A percentile compares a stretch with the other conserved stretches of the same genome.
Evolutionary conservation across 768 basidiomycete species (phyloP).

Genomic region (Suillus brevipes): DNA sequence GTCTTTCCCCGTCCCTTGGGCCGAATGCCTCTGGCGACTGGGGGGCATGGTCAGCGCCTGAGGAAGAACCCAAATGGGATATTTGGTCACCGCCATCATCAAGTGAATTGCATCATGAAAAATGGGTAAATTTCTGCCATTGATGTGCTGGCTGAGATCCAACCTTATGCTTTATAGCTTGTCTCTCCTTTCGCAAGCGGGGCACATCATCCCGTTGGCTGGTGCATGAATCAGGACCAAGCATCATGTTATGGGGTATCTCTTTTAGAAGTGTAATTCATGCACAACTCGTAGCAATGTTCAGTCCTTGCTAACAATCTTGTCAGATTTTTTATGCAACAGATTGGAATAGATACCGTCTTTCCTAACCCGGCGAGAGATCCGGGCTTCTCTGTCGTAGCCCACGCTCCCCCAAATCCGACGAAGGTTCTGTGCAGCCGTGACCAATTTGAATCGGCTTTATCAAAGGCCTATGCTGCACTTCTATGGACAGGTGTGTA

Average conservation of each 20-base stretch:
- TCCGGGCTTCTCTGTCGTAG: not conserved
- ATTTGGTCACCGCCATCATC: conserved; percentile 10
- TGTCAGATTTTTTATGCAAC: conserved; percentile 1
- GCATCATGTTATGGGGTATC: conserved; percentile 2
- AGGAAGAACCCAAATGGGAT: conserved; percentile 7
- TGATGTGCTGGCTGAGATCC: not conserved
- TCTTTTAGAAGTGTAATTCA: not conserved
- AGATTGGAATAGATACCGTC: not conserved
- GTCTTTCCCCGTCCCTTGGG: not conserved
- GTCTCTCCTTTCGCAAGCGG: not conserved
- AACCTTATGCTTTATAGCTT: not conserved
- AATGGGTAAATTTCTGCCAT: not conserved
- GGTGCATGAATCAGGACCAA: not conserved
- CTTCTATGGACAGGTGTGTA: conserved; percentile 15
- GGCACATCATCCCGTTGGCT: not conserved
- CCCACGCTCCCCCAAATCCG: not conserved
- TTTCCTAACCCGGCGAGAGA: fast-evolving
- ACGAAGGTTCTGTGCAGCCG: not conserved
- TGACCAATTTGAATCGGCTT: conserved; percentile 1
- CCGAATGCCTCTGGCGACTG: not conserved
- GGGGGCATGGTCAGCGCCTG: not conserved
- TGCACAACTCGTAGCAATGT: not conserved
- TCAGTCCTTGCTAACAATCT: not conserved
- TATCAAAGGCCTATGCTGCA: conserved; percentile 9
- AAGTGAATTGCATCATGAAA: not conserved